phyloP scores from a whole-genome alignment of 2,329 filamentous ascomycete genomes.

The Onygenales sp. region DNA sequence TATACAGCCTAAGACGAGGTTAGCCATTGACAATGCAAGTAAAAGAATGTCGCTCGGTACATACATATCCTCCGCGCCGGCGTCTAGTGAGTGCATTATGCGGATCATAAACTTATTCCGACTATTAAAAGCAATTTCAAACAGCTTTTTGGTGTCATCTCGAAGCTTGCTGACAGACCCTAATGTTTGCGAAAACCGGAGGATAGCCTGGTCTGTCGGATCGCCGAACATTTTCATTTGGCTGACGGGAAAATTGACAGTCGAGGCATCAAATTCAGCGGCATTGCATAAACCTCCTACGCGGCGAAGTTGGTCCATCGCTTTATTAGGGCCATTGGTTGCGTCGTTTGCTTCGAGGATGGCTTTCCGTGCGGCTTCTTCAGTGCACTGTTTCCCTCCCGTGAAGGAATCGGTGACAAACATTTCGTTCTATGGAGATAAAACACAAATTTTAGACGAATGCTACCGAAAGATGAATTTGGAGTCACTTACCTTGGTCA shows the following conservation, averaged over 20 bases:
- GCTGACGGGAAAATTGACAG: conserved; percentile 47
- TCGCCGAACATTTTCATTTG: conserved; percentile 62
- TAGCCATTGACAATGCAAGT: not conserved
- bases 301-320: conserved; percentile 50
- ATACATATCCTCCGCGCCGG: conserved; percentile 29
- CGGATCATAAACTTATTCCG: conserved; percentile 77
- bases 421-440: conserved; percentile 53
- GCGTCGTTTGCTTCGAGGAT: conserved; percentile 13
- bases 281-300: conserved; percentile 63
- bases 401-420: conserved; percentile 59
- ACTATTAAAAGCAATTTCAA: conserved; percentile 66
- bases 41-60: not conserved
- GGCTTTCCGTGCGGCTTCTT: conserved; percentile 43
- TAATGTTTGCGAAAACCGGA: conserved; percentile 61
- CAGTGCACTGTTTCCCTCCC: conserved; percentile 42
- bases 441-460: not conserved
- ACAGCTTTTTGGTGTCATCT: conserved; percentile 55
- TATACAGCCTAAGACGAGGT: conserved; percentile 40
- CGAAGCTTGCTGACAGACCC: conserved; percentile 52
- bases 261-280: conserved; percentile 62
- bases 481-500: conserved; percentile 25
- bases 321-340: conserved; percentile 22
- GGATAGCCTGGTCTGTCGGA: conserved; percentile 65
- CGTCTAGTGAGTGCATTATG: conserved; percentile 37
- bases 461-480: not conserved